Base-by-base conservation (phyloP, 2,329 filamentous ascomycete genomes). In the Lizonia empirigonia region DNA sequence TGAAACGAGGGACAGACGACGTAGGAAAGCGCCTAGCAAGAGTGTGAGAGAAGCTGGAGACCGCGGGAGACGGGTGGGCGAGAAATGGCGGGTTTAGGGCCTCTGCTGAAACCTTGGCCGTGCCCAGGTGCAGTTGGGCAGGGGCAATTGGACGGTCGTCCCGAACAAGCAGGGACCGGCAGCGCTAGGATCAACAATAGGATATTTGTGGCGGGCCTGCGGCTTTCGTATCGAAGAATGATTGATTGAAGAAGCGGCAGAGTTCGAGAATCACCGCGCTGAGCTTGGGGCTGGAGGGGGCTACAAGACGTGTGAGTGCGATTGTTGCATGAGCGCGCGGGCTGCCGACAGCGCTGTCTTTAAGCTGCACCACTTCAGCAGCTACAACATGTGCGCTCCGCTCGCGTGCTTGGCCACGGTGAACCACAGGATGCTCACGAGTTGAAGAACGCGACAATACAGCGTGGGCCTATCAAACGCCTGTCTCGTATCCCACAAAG, bases 1-100 rank as follows among this genome's bases (percentile, higher is more conserved):
- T 68, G 69, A 72, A 72, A 72, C 69, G 67, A 69, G 59, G 51
- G 68, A 67, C 62, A 65, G 60, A 64, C 59, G 58, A 61, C 55
- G 52, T 60, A 40, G 48, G 44, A 49, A 49, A 48, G 56, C 50
- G 60, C 55, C 53, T 51, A 49, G 51, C 30, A 47, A 52, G 51
- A 47, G 56, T 61, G 57, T 55, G 56, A 37, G 49, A 56, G 55
- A 60, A 57, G 52, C 52, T 53, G 53, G 55, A 56, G 52, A 53
- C 51, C 38, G 51, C 45, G 50, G 50, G 44, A 49, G 49, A 40
- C 47, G 51, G 55, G 53, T 39, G 40, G 54, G 49, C 50, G 58
- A 58, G 50, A 53, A 53, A 50, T 51, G 56, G 58, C 59, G 60
- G 63, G 65, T 63, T 67, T 63, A 56, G 64, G 57, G 54, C 54